Evolutionary conservation across 805 yeast species (phyloP), one percentile per base, ranked within the genome.

Genomic region (Ogataea dorogensis): DNA sequence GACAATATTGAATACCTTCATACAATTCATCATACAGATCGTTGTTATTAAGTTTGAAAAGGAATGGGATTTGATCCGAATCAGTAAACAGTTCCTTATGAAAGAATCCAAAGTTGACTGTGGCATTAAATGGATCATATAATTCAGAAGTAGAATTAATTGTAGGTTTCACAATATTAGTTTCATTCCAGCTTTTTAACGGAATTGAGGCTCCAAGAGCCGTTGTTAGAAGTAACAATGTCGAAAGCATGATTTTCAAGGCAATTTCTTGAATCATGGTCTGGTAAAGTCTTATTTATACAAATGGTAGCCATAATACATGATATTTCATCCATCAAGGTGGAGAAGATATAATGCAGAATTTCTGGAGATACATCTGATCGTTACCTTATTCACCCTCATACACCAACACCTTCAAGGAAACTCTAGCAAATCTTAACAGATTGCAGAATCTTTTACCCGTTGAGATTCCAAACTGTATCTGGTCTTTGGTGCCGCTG

Each of bases 1-100:
- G 59, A 31, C 63, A 54, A 19, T 58, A 60, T 24, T 54, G 53
- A 22, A 65, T 58, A 33, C 54, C 49, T 28, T 54, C 51, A 2
- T 50, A 46, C n/a, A 67, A 37, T 33, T 59, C 51, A 17, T 57
- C 53, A 40, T 58, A 63, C 3, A 54, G 17, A n/a, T 28, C 17
- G 11, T n/a, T 9, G 24, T 33, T 29, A 12, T 24, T 13, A 5
- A 31, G 17, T n/a, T n/a, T 18, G 18, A 18, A 31, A 28, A 24
- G 22, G 13, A 24, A 31, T 11, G 35, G 35, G 17, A 31, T 31
- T 14, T 16, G 17, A 17, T 31, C 35, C 9, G 20, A n/a, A 13
- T 24, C 23, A 2, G 17, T 31, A 14, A 17, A 31, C 4, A 24
- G 17, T 10, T 23, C 15, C 5, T 7, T 14, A 9, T 20, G 25